These are phyloP conservation scores for Discostella stelligeroides DNA, from an alignment of 108 stramenopile genomes.

Conservation along the genomic window DNA sequence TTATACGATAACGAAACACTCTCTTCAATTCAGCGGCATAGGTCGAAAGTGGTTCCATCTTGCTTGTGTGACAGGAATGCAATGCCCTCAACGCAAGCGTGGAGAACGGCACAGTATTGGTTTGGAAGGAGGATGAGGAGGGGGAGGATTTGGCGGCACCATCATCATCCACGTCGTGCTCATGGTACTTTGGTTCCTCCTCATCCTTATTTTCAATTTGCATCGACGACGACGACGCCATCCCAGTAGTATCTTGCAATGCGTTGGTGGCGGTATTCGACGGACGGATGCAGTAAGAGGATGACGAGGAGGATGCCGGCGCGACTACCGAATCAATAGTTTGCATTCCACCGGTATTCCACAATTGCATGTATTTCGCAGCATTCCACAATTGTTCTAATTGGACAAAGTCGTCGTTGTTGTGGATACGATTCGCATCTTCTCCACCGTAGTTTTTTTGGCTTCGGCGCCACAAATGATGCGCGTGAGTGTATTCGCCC, in stretches of 20 bases:
- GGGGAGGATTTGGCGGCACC: not conserved
- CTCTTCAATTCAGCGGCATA: constrained; percentile 36
- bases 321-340: no score
- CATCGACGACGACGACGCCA: no score
- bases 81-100: constrained; percentile 37
- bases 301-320: no score
- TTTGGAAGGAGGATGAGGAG: constrained; percentile 11
- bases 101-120: constrained; percentile 43
- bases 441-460: not conserved
- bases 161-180: not conserved
- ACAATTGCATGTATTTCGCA: constrained; percentile 35
- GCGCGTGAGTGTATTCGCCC: constrained; percentile 48
- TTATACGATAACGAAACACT: constrained; percentile 35
- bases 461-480: constrained; percentile 45
- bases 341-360: constrained; percentile 41
- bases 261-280: no score
- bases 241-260: not conserved
- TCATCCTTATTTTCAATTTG: no score
- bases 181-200: no score
- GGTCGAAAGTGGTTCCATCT: constrained; percentile 42
- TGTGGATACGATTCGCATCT: not conserved
- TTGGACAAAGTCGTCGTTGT: constrained; percentile 22
- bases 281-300: no score
- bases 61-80: constrained; percentile 20
- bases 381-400: constrained; percentile 44